phyloP scores from a whole-genome alignment of 75 land plant species.

The Ceratopteris richardii region DNA sequence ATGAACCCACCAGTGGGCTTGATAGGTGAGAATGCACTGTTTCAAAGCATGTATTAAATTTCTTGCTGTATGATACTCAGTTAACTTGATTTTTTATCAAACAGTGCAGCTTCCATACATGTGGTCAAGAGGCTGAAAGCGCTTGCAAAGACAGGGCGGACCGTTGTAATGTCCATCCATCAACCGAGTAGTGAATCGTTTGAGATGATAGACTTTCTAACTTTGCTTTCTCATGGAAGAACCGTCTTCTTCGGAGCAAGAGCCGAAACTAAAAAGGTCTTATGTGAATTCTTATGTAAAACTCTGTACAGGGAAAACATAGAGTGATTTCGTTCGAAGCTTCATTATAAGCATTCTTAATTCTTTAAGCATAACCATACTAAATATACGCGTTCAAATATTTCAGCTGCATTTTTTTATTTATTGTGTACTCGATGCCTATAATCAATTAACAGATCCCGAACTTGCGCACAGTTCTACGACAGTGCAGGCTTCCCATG shows the following conservation, averaged over 20 bases:
- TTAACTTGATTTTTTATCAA: too few species aligned
- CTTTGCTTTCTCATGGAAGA: conserved; percentile 70
- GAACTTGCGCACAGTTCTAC: conserved; percentile 60
- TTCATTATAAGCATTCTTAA: too few species aligned
- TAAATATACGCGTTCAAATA: too few species aligned
- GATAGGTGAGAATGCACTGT: conserved; percentile 52
- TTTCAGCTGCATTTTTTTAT: too few species aligned
- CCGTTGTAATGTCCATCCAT: conserved; percentile 79
- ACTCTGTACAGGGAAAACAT: not conserved
- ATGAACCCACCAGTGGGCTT: conserved; percentile 97
- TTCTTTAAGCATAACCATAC: too few species aligned
- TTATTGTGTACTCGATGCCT: too few species aligned
- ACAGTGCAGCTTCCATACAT: conserved; percentile 81
- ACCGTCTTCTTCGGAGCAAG: conserved; percentile 72
- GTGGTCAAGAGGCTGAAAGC: conserved; percentile 63
- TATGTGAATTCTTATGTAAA: not conserved
- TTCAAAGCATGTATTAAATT: too few species aligned
- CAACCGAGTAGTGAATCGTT: conserved; percentile 91
- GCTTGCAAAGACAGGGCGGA: conserved; percentile 65
- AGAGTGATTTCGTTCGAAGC: too few species aligned
- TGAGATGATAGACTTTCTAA: conserved; percentile 65
- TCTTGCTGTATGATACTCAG: too few species aligned
- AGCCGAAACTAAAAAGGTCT: conserved; percentile 53
- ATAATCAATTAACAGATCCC: too few species aligned
- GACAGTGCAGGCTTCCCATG: conserved; percentile 82